Evolutionary conservation across 495 filamentous ascomycete genomes (phyloP).

Genomic region (Mytilinidion resinicola): DNA sequence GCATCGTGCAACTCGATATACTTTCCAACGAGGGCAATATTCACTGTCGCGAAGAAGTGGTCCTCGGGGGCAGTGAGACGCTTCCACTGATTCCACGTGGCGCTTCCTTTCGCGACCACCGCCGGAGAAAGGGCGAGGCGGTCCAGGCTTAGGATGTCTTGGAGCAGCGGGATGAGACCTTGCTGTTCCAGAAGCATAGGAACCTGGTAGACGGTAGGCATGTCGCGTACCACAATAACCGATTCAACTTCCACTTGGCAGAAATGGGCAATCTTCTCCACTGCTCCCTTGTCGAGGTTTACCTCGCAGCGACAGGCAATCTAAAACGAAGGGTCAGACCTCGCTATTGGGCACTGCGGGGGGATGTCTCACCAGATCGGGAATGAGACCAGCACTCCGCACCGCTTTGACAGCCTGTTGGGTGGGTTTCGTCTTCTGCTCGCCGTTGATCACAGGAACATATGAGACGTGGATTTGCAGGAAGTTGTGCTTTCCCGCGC

Average conservation of each 20-base stretch:
- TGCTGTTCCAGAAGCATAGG: constrained; percentile 82
- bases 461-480: constrained; percentile 77
- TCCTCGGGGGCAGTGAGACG: constrained; percentile 58
- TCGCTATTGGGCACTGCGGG: constrained; percentile 1
- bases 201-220: constrained; percentile 84
- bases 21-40: constrained; percentile 87
- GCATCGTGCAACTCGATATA: constrained; percentile 77
- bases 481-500: constrained; percentile 74
- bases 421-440: constrained; percentile 97
- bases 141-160: constrained; percentile 54
- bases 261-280: constrained; percentile 78
- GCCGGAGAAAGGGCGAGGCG: constrained; percentile 40
- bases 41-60: constrained; percentile 57
- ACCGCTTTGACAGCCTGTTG: constrained; percentile 81
- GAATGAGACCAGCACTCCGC: constrained; percentile 72
- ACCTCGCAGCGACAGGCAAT: constrained; percentile 88
- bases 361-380: constrained; percentile 57
- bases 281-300: constrained; percentile 64
- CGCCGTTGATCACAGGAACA: constrained; percentile 63
- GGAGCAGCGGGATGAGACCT: constrained; percentile 58
- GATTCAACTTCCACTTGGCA: constrained; percentile 78
- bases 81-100: constrained; percentile 71
- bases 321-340: constrained; percentile 32
- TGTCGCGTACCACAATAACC: constrained; percentile 79
- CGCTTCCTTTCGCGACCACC: constrained; percentile 50